These are phyloP conservation scores for Gomphus sp. DNA, from an alignment of 1,284 basidiomycete species.

Conservation along the genomic window DNA sequence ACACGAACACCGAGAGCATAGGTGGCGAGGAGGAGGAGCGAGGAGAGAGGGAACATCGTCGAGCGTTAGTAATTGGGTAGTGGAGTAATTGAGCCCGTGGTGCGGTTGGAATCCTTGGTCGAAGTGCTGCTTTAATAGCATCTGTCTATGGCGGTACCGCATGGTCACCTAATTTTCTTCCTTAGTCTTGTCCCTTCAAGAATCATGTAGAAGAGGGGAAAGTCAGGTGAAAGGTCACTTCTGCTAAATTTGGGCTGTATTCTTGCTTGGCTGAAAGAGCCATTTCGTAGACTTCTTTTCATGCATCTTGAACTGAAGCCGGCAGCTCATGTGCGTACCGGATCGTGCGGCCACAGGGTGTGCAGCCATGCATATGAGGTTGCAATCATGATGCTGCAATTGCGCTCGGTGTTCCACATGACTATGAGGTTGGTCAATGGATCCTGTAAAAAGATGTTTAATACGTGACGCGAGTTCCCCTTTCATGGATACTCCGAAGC, in stretches of 20 bases:
- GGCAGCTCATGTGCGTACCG: too few species aligned
- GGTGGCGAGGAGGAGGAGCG: not conserved
- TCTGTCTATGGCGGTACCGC: not conserved
- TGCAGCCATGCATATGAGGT: too few species aligned
- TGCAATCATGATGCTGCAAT: too few species aligned
- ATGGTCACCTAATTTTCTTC: not conserved
- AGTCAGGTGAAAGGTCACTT: not conserved
- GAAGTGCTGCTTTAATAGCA: not conserved
- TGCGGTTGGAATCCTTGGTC: not conserved
- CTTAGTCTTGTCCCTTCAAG: not conserved
- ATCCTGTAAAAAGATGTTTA: too few species aligned
- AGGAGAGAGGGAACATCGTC: not conserved
- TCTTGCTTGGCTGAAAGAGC: too few species aligned
- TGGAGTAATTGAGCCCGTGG: not conserved
- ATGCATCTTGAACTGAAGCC: too few species aligned
- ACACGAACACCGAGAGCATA: constrained; percentile 16
- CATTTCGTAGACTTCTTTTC: too few species aligned
- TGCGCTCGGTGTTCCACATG: too few species aligned
- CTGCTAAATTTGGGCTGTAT: not conserved
- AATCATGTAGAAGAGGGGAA: not conserved
- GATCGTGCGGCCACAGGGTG: too few species aligned
- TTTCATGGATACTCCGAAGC: not conserved
- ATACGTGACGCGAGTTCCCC: not conserved
- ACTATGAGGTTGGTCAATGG: too few species aligned
- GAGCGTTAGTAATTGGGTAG: not conserved